Evolutionary conservation across 192 early-diverging fungal species (phyloP), one percentile per base, ranked within the genome.

Genomic region (Lunasporangiospora selenospora): DNA sequence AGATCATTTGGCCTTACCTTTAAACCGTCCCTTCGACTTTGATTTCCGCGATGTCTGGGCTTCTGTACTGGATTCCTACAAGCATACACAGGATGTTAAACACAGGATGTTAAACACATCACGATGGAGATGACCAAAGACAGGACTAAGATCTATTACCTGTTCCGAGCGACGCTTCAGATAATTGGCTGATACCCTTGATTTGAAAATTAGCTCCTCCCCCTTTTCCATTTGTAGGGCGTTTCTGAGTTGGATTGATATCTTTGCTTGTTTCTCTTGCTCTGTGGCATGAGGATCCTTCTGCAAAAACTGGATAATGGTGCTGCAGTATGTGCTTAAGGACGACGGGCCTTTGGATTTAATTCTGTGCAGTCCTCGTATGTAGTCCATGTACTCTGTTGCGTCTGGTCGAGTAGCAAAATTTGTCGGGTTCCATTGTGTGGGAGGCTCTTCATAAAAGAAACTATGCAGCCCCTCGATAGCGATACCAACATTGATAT

Each of bases 131-230:
- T n/a, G n/a, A n/a, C n/a, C n/a, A n/a, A n/a, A n/a, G n/a, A n/a
- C n/a, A n/a, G n/a, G n/a, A n/a, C n/a, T n/a, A n/a, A n/a, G n/a
- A n/a, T n/a, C n/a, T 2, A 19, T 44, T 44, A 44, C 42, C 42
- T 44, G 16, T 44, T 44, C 42, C 12, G 42, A 44, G 16, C 19
- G 42, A 44, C 42, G 42, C 42, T 44, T 44, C 42, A 44, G 12
- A 19, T 18, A 8, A 44, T 44, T 44, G 42, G 8, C 19, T 5
- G 42, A 44, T 6, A 19, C 11, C 42, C 18, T 44, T 8, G 42
- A 13, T 44, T 44, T 44, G 16, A 13, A 44, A 23, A 44, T 19
- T 19, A 44, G 5, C 42, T 44, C 42, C 19, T 44, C 16, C 2
- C 9, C 19, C 42, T 44, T 44, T 44, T 44, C 42, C 42, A 8